Conservation (phyloP, 441 rosid species). For the Pelargonium myrrhifolium region DNA sequence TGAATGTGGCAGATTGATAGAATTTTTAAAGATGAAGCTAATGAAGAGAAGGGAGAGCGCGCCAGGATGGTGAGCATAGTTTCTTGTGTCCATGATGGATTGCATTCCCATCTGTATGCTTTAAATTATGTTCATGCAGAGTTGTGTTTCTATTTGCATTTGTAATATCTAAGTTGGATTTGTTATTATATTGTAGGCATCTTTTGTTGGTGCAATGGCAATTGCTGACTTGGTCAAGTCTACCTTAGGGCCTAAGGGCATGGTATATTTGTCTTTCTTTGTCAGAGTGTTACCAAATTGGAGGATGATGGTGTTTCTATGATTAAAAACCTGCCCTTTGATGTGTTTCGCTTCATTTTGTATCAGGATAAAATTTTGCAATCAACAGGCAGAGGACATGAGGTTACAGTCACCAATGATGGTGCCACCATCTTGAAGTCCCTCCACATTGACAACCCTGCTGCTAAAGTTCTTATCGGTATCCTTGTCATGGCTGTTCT, state of each 20-base stretch:
- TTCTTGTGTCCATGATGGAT: not conserved
- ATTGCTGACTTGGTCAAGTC: slow-evolving; percentile 89
- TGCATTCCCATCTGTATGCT: not conserved
- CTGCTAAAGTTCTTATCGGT: slow-evolving; percentile 96
- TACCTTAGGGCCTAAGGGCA: slow-evolving; percentile 94
- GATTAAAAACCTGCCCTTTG: slow-evolving; percentile 10
- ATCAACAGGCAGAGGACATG: slow-evolving; percentile 80
- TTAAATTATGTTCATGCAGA: not conserved
- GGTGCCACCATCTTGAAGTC: slow-evolving; percentile 96
- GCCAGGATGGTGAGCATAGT: slow-evolving; percentile 74
- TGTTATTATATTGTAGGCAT: slow-evolving; percentile 41
- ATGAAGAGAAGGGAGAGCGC: slow-evolving; percentile 92
- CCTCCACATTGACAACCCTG: slow-evolving; percentile 87
- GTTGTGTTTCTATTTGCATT: not conserved
- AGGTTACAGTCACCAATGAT: slow-evolving; percentile 86
- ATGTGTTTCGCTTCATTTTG: slow-evolving; percentile 3
- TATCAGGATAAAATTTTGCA: slow-evolving; percentile 86
- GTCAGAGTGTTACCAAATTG: not conserved
- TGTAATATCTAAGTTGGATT: not conserved
- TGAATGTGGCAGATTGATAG: slow-evolving; percentile 43
- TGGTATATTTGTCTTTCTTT: slow-evolving; percentile 42
- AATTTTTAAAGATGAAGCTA: slow-evolving; percentile 89
- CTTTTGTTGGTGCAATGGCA: slow-evolving; percentile 92
- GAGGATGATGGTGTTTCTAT: not conserved
- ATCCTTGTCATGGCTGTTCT: slow-evolving; percentile 27